Evolutionary conservation across 2,329 filamentous ascomycete species (phyloP).

Genomic region (Thielaviopsis euricoi): DNA sequence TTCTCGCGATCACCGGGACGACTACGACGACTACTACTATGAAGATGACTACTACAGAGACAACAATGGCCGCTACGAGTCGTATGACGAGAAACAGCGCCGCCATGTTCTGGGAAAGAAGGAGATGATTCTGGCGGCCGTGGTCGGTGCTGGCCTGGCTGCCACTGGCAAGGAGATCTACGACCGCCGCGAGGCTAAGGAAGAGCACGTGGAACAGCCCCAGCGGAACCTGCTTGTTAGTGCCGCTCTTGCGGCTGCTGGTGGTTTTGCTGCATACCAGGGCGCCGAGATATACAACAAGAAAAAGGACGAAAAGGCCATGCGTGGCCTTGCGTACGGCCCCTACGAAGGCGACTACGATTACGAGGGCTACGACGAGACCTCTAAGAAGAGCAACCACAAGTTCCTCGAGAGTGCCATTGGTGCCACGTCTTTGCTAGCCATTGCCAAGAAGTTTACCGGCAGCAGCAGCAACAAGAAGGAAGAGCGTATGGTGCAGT

Average conservation of each 20-base stretch:
- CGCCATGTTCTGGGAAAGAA: slow-evolving; percentile 41
- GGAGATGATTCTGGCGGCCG: slow-evolving; percentile 50
- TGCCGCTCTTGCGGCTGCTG: slow-evolving; percentile 45
- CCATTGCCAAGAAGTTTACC: slow-evolving; percentile 41
- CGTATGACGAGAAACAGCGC: slow-evolving; percentile 32
- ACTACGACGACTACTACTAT: slow-evolving; percentile 36
- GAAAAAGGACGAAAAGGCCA: slow-evolving; percentile 36
- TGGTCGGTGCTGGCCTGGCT: slow-evolving; percentile 46
- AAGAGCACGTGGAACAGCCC: slow-evolving; percentile 28
- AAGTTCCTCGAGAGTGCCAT: slow-evolving; percentile 48
- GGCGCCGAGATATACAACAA: slow-evolving; percentile 48
- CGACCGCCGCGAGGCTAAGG: slow-evolving; percentile 42
- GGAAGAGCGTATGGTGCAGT: slow-evolving; percentile 16
- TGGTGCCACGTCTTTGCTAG: slow-evolving; percentile 43
- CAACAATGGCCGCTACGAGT: slow-evolving; percentile 37
- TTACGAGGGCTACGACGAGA: slow-evolving; percentile 35
- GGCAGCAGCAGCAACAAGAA: slow-evolving; percentile 30
- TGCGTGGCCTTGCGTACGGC: slow-evolving; percentile 34
- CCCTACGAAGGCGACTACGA: slow-evolving; percentile 36
- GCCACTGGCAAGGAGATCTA: slow-evolving; percentile 50
- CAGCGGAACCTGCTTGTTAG: slow-evolving; percentile 43
- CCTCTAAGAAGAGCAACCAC: slow-evolving; percentile 43
- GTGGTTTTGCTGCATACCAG: slow-evolving; percentile 46
- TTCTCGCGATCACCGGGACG: slow-evolving; percentile 38
- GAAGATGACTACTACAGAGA: slow-evolving; percentile 29